Evolutionary conservation across 371 early-diverging fungal genomes (phyloP), one percentile per base, ranked within the genome.

Genomic region (Haplosporangium sp.): DNA sequence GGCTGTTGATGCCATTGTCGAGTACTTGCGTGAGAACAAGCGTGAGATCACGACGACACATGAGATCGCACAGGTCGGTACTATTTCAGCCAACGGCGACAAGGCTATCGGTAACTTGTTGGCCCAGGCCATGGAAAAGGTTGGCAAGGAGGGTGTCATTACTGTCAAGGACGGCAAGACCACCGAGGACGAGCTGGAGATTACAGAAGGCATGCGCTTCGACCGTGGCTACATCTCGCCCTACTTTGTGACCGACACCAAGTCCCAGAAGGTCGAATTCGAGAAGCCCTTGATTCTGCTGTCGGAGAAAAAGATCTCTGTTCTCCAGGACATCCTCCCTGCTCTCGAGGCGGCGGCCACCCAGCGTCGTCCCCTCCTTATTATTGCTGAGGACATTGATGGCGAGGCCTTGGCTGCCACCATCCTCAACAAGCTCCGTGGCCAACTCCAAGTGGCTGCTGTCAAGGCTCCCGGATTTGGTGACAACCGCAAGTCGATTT

Each of bases 391-490:
- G 84, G 99, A 98, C 83, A 83, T 98, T 47, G 99, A 98, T 81
- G 99, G 99, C 63, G 99, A 98, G 85, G 99, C 99, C 53, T 89
- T 98, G 62, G 99, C 99, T 61, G 98, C 98, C 38, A 96, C 96
- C 86, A 96, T 98, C 69, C 90, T 98, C 67, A 98, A 98, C 93
- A 98, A 98, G 90, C 93, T 98, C 81, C 94, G 99, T 67, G 99
- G 98, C 45, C 98, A 98, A 86, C 86, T 98, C 73, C 94, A 94
- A 84, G 97, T 98, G 43, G 92, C 92, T 73, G 95, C 95, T 45
- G 98, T 98, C 85, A 98, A 98, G 91, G 98, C 99, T 9, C 99
- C 99, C 60, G 99, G 99, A 45, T 98, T 98, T 67, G 99, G 99
- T 83, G 99, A 98, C 85, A 98, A 98, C 93, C 95, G 99, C 84